Conservation (phyloP, 495 filamentous ascomycete genomes). For the Hypoxylon fuscum region DNA sequence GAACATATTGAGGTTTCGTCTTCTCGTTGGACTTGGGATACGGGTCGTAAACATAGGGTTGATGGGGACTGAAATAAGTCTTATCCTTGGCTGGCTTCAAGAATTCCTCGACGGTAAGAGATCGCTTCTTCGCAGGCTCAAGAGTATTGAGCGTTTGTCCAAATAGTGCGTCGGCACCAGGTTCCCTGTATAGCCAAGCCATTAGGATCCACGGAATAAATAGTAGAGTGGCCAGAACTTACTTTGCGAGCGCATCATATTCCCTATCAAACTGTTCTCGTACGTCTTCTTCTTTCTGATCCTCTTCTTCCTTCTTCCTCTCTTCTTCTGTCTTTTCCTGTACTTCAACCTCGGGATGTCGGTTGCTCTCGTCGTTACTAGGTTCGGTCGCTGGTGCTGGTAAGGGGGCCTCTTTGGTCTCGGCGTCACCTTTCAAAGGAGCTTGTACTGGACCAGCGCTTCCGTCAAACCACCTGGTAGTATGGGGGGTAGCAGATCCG, state of each 20-base stretch:
- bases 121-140: constrained; percentile 41
- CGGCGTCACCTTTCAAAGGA: constrained; percentile 12
- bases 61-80: constrained; percentile 42
- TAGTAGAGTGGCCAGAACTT: constrained; percentile 25
- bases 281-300: constrained; percentile 38
- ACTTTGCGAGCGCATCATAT: constrained; percentile 49
- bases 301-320: constrained; percentile 41
- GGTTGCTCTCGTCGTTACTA: constrained; percentile 6
- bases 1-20: constrained; percentile 41
- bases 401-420: constrained; percentile 6
- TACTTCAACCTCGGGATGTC: constrained; percentile 4
- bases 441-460: constrained; percentile 16
- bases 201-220: background rate
- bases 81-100: constrained; percentile 35
- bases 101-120: constrained; percentile 31
- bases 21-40: constrained; percentile 59
- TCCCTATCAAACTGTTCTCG: constrained; percentile 54
- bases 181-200: constrained; percentile 27
- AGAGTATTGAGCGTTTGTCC: constrained; percentile 58
- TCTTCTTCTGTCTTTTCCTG: constrained; percentile 32
- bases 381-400: constrained; percentile 14
- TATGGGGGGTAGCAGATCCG: constrained; percentile 17
- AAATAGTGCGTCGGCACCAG: constrained; percentile 54
- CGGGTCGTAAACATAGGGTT: constrained; percentile 55
- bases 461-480: constrained; percentile 22